Evolutionary conservation across 805 yeast species (phyloP), one percentile per base, ranked within the genome.

Genomic region (Kazachstania taianensis): DNA sequence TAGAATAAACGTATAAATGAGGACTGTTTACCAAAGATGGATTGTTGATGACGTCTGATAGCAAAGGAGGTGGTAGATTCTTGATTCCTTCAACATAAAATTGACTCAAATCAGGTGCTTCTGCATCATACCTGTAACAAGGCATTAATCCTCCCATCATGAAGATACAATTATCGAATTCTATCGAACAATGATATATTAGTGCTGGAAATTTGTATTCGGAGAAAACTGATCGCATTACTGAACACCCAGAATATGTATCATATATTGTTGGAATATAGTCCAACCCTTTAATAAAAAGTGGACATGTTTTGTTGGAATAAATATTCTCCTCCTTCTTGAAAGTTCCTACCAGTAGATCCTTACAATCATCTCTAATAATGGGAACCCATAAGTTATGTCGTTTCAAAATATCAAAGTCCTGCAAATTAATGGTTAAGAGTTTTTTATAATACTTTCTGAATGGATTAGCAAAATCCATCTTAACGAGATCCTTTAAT

Each of bases 61-160:
- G 52, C 24, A 73, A 45, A 1, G 78, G 78, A 5, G 66, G 57
- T 2, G 70, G 75, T 39, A 69, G 59, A 39, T 62, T 65, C 50
- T 46, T 40, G 2, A 54, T 39, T 57, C 73, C 55, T 53, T 68
- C 50, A 33, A 63, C 50, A 50, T 48, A 34, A 57, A 57, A 44
- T 47, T 61, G 46, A 40, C 56, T 45, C 44, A 67, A 32, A 62
- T 59, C 50, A 4, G 59, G 55, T 7, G 50, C 48, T 24, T 47
- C 51, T 17, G 48, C 48, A 24, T 50, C 50, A 20, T 45, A 49
- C 13, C 45, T 40, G 30, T 48, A 41, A 22, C 47, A 50, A 15
- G 57, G 55, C 33, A 50, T 45, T 24, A 68, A 44, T 0, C 80
- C 80, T 18, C 79, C 79, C 18, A 64, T 41, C 0, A 63, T 42